phyloP scores from a whole-genome alignment of 2,329 filamentous ascomycete genomes.

The Exophiala sp. region DNA sequence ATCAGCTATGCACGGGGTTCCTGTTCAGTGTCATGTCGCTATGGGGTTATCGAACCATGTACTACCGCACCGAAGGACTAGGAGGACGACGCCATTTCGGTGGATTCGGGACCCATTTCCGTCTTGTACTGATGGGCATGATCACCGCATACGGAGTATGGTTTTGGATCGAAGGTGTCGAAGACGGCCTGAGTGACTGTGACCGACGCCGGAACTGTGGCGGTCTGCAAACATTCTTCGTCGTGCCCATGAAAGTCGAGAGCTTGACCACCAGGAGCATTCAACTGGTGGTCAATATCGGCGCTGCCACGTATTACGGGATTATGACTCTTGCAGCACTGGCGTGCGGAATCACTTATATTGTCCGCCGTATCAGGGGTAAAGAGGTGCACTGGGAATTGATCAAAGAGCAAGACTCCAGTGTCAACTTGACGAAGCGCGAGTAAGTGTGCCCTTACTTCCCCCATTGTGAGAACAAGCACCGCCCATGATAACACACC shows the following conservation, averaged over 20 bases:
- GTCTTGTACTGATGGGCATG: conserved; percentile 16
- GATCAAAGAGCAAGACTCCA: conserved; percentile 4
- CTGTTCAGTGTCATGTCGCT: conserved; percentile 20
- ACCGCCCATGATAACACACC: too few relatives aligned
- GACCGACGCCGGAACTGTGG: conserved; percentile 7
- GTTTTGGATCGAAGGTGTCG: conserved; percentile 18
- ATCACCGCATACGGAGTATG: conserved; percentile 17
- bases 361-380: neutral
- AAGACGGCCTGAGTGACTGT: conserved; percentile 1
- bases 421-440: conserved; percentile 6
- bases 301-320: conserved; percentile 6
- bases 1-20: conserved; percentile 19
- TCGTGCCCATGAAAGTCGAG: conserved; percentile 5
- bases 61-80: conserved; percentile 18
- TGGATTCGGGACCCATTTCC: conserved; percentile 20
- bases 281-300: conserved; percentile 6
- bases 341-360: conserved; percentile 1
- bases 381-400: conserved; percentile 4
- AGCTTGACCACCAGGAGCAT: conserved; percentile 3
- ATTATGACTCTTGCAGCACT: conserved; percentile 12
- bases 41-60: conserved; percentile 22
- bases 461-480: too few relatives aligned
- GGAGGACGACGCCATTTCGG: conserved; percentile 20
- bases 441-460: conserved; percentile 3
- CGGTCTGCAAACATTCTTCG: conserved; percentile 5